Base-by-base conservation (phyloP, 192 early-diverging fungal species). In the Backusella circina region DNA sequence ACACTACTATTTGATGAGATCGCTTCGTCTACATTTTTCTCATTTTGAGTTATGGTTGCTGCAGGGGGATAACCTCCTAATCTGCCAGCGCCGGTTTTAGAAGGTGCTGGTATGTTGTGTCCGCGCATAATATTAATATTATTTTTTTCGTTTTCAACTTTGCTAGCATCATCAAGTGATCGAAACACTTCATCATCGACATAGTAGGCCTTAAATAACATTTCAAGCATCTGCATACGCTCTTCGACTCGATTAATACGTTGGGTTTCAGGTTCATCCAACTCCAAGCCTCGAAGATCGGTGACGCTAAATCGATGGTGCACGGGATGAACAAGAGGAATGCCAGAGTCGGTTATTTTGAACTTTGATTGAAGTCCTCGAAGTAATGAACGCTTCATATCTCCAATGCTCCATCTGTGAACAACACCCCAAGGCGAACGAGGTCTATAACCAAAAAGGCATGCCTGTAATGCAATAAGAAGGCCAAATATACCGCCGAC, bases 131-230 rank as follows among this genome's bases (percentile, higher is more conserved):
- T 4, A 26, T 61, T 54, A 54, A 23, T 28, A 30, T n/a, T n/a
- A n/a, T 61, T 61, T 12, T 61, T 61, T 61, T 61, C 26, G 2
- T 61, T 26, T 61, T 8, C 3, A 61, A 39, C 65, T n/a, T 72
- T 75, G 38, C 69, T 80, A 37, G 79, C 79, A 67, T 72, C 75
- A 57, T 80, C 79, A 28, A 80, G 70, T 6, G 73, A 75, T 65
- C 79, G 71, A 50, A 80, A 80, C 8, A 80, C 73, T 74, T 80
- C 79, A 44, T 80, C 79, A 66, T 80, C 79, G 13, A 80, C 75
- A 73, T 80, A 80, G 37, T 80, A 80, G 32, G 79, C 79, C 71
- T 80, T 80, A 67, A 80, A 80, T 7, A 80, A 41, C 31, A 76
- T 18, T 76, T 80, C 79, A 21, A 80, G 47, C 36, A 72, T 38